Percentiles rank a stretch among this genome's conserved stretches.
These are phyloP conservation scores for Neofusicoccum umdonicola DNA, from an alignment of 2,329 filamentous ascomycete species.

Conservation along the genomic window DNA sequence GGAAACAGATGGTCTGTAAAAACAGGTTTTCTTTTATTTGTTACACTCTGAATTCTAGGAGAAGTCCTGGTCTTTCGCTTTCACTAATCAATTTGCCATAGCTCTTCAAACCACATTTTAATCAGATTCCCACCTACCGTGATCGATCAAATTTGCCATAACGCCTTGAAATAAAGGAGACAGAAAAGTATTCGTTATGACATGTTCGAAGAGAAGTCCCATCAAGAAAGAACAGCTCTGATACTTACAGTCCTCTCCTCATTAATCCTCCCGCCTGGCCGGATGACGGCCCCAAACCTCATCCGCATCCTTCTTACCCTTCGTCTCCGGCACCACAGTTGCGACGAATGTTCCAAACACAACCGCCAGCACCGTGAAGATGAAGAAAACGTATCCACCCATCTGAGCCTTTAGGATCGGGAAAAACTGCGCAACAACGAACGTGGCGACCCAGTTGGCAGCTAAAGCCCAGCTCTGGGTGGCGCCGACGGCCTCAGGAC, in stretches of 20 bases:
- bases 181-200: too few relatives aligned
- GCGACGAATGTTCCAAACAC: conserved; percentile 70
- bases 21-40: too few relatives aligned
- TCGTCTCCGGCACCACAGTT: conserved; percentile 80
- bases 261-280: conserved; percentile 42
- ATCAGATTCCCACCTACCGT: too few relatives aligned
- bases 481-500: conserved; percentile 84
- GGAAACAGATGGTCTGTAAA: too few relatives aligned
- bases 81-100: too few relatives aligned
- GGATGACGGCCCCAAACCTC: conserved; percentile 78
- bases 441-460: conserved; percentile 87
- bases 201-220: too few relatives aligned
- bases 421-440: conserved; percentile 92
- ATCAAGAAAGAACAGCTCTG: too few relatives aligned
- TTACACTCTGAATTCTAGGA: too few relatives aligned
- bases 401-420: conserved; percentile 77
- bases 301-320: conserved; percentile 76
- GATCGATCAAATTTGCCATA: too few relatives aligned
- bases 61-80: too few relatives aligned
- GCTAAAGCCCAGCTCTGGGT: conserved; percentile 85
- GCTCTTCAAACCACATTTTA: too few relatives aligned
- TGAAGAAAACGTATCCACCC: conserved; percentile 83
- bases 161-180: too few relatives aligned
- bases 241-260: conserved; percentile 14
- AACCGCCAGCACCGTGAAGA: conserved; percentile 76